phyloP scores from a whole-genome alignment of 2,329 filamentous ascomycete species.

The Penicillium verrucosum region DNA sequence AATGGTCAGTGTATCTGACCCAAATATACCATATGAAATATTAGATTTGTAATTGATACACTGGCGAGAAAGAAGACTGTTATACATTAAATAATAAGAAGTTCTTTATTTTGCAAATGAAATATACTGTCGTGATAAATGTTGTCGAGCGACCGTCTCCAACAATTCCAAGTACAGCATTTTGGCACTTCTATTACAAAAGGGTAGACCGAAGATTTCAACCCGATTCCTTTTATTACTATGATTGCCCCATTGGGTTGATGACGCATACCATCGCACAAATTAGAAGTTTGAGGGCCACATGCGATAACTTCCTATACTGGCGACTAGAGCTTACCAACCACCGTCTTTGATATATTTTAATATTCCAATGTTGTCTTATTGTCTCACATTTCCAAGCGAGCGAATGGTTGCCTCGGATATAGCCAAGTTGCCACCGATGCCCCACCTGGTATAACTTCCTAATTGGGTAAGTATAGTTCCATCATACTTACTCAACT shows the following conservation, averaged over 20 bases:
- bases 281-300: not conserved
- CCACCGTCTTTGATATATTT: not conserved
- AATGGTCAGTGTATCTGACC: not conserved
- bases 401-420: not conserved
- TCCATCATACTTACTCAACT: not conserved
- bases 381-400: no score
- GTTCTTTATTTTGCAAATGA: no score
- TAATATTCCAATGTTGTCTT: not conserved
- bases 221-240: no score
- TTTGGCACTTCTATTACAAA: no score
- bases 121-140: no score
- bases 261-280: not conserved
- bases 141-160: no score
- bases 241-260: not conserved
- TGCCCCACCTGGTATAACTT: not conserved
- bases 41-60: not conserved
- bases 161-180: no score
- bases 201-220: not conserved
- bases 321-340: not conserved
- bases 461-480: not conserved
- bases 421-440: not conserved
- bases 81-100: not conserved
- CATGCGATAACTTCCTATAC: not conserved
- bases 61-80: not conserved
- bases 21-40: not conserved